Evolutionary conservation across 257 asterid species (phyloP), one percentile per base, ranked within the genome.

Genomic region (Paraleonurus japonicus): DNA sequence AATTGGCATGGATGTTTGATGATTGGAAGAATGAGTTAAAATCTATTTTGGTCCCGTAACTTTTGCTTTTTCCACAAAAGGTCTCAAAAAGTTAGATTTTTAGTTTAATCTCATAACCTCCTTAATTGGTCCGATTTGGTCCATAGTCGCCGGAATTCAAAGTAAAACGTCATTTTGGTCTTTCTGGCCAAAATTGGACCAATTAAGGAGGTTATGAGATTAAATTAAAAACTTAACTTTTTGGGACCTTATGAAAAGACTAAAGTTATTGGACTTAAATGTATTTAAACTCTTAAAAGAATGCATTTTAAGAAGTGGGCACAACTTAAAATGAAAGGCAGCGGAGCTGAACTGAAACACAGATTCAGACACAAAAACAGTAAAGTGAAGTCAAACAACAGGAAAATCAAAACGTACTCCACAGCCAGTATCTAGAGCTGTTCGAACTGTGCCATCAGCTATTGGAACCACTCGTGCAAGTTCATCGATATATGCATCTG

Each of bases 371-470:
- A 72, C 53, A 60, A 12, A 61, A 28, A 32, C 4, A 4, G 13
- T 4, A 6, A 61, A 63, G 45, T 50, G 65, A 63, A 61, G 59
- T 10, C 27, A 61, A 76, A 65, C 45, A 35, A n/a, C 17, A 35
- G 64, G 74, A 53, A 59, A 78, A 19, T 43, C 8, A 26, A 71
- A 69, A 72, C 93, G 58, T 87, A 92, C 98, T 22, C 98, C 98
- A 74, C 98, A 92, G 27, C 98, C 98, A 16, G 98, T 92, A 71
- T 92, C 98, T 26, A 92, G 75, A 24, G 98, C 98, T 6, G 98
- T 92, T 66, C 98, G 79, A 66, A 92, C 84, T 41, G 89, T 65
- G 62, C 98, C 98, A 78, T 87, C 81, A 12, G 71, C 75, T 32
- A 92, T 81, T 4, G 96, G 96, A 72, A 92, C 79, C 55, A 88